Percentiles rank a stretch among this genome's conserved stretches.
Conservation (phyloP, 2,329 filamentous ascomycete species). For the Cordyceps pruinosa region DNA sequence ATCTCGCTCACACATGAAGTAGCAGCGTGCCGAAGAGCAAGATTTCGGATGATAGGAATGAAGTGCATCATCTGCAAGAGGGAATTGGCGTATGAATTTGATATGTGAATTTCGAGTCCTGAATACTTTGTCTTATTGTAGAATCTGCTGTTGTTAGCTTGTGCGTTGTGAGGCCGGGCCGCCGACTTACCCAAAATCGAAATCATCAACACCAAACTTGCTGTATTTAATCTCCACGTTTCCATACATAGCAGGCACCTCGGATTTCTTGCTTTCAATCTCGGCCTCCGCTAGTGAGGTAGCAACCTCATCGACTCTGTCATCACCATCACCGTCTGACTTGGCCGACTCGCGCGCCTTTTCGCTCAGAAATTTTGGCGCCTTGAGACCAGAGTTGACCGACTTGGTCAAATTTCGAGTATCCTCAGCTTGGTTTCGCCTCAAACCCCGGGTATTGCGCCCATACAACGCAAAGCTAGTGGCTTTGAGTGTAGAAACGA, state of each 20-base stretch:
- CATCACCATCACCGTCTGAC: slow-evolving; percentile 36
- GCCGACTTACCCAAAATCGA: slow-evolving; percentile 75
- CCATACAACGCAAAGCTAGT: slow-evolving; percentile 74
- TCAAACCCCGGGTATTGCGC: slow-evolving; percentile 63
- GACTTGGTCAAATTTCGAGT: slow-evolving; percentile 58
- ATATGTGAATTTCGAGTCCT: slow-evolving; percentile 90
- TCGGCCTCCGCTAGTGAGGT: slow-evolving; percentile 62
- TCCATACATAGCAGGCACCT: slow-evolving; percentile 82
- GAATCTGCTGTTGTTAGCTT: slow-evolving; percentile 49
- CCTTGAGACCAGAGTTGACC: slow-evolving; percentile 54
- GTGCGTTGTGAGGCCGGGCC: slow-evolving; percentile 1
- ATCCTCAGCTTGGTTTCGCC: slow-evolving; percentile 77
- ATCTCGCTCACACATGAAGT: slow-evolving; percentile 74
- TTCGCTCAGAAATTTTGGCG: slow-evolving; percentile 91
- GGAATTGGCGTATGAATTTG: slow-evolving; percentile 93
- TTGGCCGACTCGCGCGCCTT: slow-evolving; percentile 66
- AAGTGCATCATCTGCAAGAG: slow-evolving; percentile 88
- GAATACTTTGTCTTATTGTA: slow-evolving; percentile 93
- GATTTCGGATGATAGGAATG: slow-evolving; percentile 78
- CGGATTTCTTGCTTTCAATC: slow-evolving; percentile 67
- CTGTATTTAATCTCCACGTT: slow-evolving; percentile 98
- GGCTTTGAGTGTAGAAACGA: slow-evolving; percentile 61
- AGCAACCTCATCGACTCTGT: slow-evolving; percentile 48
- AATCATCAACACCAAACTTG: slow-evolving; percentile 98
- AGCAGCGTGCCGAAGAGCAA: slow-evolving; percentile 82